Evolutionary conservation across 805 yeast species (phyloP), one percentile per base, ranked within the genome.

Genomic region (Lachancea mirantina): DNA sequence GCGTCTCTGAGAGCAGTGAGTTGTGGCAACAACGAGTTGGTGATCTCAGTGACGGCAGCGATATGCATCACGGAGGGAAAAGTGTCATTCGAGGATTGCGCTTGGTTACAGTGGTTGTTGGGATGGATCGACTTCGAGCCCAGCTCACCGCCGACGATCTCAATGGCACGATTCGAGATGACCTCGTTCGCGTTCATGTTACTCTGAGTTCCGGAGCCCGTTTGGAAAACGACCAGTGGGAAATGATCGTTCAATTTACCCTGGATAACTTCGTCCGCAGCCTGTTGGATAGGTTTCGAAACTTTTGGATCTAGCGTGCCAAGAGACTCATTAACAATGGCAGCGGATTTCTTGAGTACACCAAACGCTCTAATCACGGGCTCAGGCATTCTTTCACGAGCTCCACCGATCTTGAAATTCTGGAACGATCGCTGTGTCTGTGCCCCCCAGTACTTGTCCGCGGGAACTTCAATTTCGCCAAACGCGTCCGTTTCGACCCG

Each of bases 41-140:
- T 66, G 65, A 89, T 83, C 68, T 89, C 95, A 26, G 82, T 74
- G 43, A 88, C 96, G 13, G 97, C 96, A 36, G 98, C 96, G 64
- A 92, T 89, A 69, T 92, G 98, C 98, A 92, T 92, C 36, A 89
- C 98, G 22, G 98, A 88, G 48, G 98, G 98, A 83, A 92, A 92
- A 35, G 97, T 92, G 66, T 92, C 98, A 62, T 92, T 92, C 28
- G 96, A 85, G n/a, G 95, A 84, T 68, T 92, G 97, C 13, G 96
- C 84, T 84, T 85, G 88, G 72, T 92, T 92, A 53, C 88, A 94
- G 66, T 92, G 97, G 64, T 92, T 97, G 66, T 92, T 92, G 46
- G 98, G 98, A 65, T 92, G 98, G 35, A 92, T 95, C 43, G 65
- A 72, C 70, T 92, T 92, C 42, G 95, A 79, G 41, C 98, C 98